Percentiles rank a stretch among this genome's conserved stretches.
Evolutionary conservation across 805 yeast genomes (phyloP).

Genomic region (Blastobotrys terrestris): DNA sequence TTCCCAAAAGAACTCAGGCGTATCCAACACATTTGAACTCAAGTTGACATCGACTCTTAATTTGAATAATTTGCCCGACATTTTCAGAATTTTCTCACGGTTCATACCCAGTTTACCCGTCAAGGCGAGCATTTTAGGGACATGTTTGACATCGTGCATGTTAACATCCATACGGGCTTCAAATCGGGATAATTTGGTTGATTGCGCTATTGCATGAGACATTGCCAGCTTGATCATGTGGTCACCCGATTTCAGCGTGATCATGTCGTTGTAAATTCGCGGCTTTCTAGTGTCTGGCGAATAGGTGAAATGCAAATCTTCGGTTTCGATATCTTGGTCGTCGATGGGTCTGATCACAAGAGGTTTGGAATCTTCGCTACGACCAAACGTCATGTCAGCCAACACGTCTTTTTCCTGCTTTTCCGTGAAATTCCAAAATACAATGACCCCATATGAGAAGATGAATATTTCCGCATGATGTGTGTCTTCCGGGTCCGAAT

Average conservation of each 20-base stretch:
- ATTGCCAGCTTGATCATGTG: conserved; percentile 87
- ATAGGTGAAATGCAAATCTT: conserved; percentile 74
- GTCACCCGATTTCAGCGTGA: conserved; percentile 84
- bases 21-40: conserved; percentile 83
- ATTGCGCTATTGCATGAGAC: conserved; percentile 96
- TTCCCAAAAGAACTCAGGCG: conserved; percentile 96
- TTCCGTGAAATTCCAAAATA: conserved; percentile 94
- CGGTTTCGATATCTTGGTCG: conserved; percentile 89
- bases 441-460: conserved; percentile 91
- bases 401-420: conserved; percentile 86
- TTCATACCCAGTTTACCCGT: conserved; percentile 84
- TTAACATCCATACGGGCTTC: conserved; percentile 87
- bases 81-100: conserved; percentile 75
- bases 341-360: conserved; percentile 62
- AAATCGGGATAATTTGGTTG: conserved; percentile 83
- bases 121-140: conserved; percentile 84
- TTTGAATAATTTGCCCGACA: conserved; percentile 86
- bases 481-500: conserved; percentile 32
- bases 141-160: conserved; percentile 74
- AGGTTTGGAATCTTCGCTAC: conserved; percentile 23
- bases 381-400: conserved; percentile 82
- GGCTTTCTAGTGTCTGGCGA: conserved; percentile 42
- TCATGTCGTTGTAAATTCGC: conserved; percentile 76
- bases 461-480: conserved; percentile 77
- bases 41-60: conserved; percentile 89